Evolutionary conservation across 2,329 filamentous ascomycete species (phyloP), one percentile per base, ranked within the genome.

Genomic region (Fusarium devonianum): DNA sequence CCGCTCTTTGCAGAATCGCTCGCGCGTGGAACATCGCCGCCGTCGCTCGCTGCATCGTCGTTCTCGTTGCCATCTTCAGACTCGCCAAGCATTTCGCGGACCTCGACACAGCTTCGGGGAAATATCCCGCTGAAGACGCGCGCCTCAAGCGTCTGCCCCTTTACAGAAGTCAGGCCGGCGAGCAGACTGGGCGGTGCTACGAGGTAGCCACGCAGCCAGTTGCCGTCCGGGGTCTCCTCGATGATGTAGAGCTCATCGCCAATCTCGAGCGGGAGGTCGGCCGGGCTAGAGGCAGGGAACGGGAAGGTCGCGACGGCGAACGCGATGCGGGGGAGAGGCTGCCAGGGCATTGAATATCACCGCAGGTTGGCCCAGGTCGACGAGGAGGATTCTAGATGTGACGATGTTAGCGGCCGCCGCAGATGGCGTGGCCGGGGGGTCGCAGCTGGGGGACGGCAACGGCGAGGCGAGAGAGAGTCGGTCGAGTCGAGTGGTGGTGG

Each of bases 211-310:
- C 94, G 88, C 73, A 93, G 89, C 95, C 94, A 99, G 70, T 90
- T 84, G 66, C 89, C 90, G 74, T 96, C 85, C 16, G 91, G 88
- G 28, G 93, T 95, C 75, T 97, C 91, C 75, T 97, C 93, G 69
- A 99, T 97, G 62, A 99, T 95, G 76, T 99, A 99, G 59, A 99
- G 80, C 75, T 99, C 94, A 81, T 99, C 94, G 71, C 94, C 94
- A 58, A 99, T 90, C 74, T 99, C 92, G 70, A 99, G 87, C 8
- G 95, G 94, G 14, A 99, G 86, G 74, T 99, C 94, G 71, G 92
- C 90, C 43, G 92, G 85, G 60, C 87, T 87, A 52, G 89, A 87
- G 53, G 94, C 90, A 65, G 89, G 82, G 76, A 99, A 99, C 26
- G 94, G 94, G 72, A 92, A 96, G 62, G 88, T 92, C 79, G 93